Percentiles rank a stretch among this genome's conserved stretches.
Evolutionary conservation across 2,329 filamentous ascomycete species (phyloP).

Genomic region (Falciphora oryzae): DNA sequence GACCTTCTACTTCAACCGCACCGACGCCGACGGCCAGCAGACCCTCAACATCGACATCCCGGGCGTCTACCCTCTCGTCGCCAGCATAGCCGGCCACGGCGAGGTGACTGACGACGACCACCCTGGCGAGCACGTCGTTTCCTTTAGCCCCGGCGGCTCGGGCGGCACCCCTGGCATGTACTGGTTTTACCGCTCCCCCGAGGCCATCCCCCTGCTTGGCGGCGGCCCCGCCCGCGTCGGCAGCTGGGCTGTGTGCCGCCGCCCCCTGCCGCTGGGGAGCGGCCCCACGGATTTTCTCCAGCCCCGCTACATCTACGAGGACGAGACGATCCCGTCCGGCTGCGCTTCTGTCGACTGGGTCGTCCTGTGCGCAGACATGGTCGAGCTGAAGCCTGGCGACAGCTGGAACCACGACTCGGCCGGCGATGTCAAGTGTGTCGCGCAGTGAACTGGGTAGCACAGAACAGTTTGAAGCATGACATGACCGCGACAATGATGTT

Average conservation of each 20-base stretch:
- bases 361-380: background rate
- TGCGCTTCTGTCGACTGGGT: background rate
- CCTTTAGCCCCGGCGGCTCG: background rate
- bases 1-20: constrained; percentile 8
- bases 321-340: background rate
- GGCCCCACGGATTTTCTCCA: background rate
- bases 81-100: background rate
- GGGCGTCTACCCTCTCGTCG: constrained; percentile 4
- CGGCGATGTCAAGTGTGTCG: constrained; percentile 4
- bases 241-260: constrained; percentile 7
- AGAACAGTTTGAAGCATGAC: background rate
- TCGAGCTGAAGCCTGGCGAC: constrained; percentile 2
- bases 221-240: too few species aligned
- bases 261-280: background rate
- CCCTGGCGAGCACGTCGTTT: background rate
- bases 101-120: background rate
- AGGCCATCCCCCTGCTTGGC: background rate
- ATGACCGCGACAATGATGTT: background rate
- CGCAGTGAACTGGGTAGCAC: background rate
- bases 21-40: background rate
- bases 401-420: constrained; percentile 6
- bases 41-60: constrained; percentile 8
- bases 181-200: background rate
- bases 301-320: background rate
- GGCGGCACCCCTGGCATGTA: background rate